A percentile compares a stretch with the other conserved stretches of the same genome.
Conservation (phyloP, 2,329 filamentous ascomycete species). For the Escovopsis sp. region DNA sequence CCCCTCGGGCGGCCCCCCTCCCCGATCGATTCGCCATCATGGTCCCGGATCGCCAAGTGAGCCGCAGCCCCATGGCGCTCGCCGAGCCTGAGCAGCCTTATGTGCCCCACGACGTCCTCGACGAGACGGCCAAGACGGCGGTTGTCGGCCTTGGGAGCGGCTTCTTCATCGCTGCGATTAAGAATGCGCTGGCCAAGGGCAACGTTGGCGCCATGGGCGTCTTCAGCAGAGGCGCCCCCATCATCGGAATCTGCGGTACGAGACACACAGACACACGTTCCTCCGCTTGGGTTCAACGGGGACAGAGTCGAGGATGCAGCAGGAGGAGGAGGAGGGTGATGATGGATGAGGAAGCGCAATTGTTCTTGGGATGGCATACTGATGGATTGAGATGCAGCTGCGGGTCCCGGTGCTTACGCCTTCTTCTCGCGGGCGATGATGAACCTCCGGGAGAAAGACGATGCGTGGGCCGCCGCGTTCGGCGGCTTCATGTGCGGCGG, state of each 20-base stretch:
- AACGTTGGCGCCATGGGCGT: conserved; percentile 72
- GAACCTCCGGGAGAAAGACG: conserved; percentile 76
- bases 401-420: conserved; percentile 53
- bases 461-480: conserved; percentile 57
- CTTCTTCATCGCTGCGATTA: conserved; percentile 59
- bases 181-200: conserved; percentile 72
- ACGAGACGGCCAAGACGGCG: conserved; percentile 48
- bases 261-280: neutral
- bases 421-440: conserved; percentile 65
- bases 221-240: conserved; percentile 63
- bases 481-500: conserved; percentile 66
- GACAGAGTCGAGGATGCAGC: neutral
- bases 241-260: conserved; percentile 40
- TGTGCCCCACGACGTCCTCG: conserved; percentile 62
- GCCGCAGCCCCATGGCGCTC: conserved; percentile 14
- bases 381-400: conserved; percentile 24
- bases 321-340: neutral
- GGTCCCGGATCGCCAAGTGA: conserved; percentile 14
- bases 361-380: neutral
- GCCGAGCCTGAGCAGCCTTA: conserved; percentile 28
- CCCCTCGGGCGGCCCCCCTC: conserved; percentile 1
- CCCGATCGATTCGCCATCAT: conserved; percentile 14
- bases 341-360: neutral
- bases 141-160: conserved; percentile 53
- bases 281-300: no score